These are phyloP conservation scores for Endocalyx cinctus DNA, from an alignment of 2,329 filamentous ascomycete genomes.

Conservation along the genomic window DNA sequence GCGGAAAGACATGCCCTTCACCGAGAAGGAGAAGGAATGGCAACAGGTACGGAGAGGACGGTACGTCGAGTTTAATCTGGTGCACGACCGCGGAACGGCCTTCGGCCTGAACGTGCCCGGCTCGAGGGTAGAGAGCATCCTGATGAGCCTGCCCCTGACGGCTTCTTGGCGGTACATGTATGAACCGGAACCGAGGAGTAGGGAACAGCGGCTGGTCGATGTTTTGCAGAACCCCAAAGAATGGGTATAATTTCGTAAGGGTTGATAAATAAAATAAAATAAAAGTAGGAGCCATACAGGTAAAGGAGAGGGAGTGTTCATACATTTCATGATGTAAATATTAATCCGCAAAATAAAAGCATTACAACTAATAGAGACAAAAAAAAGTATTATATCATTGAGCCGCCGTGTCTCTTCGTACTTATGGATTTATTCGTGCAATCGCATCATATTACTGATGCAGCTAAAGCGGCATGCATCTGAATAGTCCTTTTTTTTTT, in stretches of 20 bases:
- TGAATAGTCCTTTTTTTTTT: too few relatives aligned
- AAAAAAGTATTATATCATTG: too few relatives aligned
- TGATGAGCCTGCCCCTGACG: conserved; percentile 94
- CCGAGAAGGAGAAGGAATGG: conserved; percentile 85
- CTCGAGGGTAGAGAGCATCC: conserved; percentile 87
- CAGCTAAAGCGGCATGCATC: too few relatives aligned
- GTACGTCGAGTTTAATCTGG: conserved; percentile 98
- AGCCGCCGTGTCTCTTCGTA: too few relatives aligned
- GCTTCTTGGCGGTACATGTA: conserved; percentile 97
- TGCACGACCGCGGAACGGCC: conserved; percentile 90
- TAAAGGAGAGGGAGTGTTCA: too few relatives aligned
- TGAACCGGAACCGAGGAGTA: conserved; percentile 66
- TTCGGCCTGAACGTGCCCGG: conserved; percentile 93
- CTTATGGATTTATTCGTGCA: too few relatives aligned
- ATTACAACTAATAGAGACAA: too few relatives aligned
- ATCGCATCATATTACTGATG: too few relatives aligned
- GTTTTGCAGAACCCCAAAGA: conserved; percentile 62
- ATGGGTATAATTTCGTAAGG: conserved; percentile 50
- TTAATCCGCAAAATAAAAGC: too few relatives aligned
- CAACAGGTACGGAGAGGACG: conserved; percentile 91
- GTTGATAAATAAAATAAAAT: too few relatives aligned
- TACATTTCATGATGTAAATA: too few relatives aligned
- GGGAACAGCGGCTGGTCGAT: conserved; percentile 77
- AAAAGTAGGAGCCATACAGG: too few relatives aligned
- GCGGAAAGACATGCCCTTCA: conserved; percentile 89